Percentiles rank a stretch among this genome's conserved stretches.
Evolutionary conservation across 2,329 filamentous ascomycete species (phyloP).

Genomic region (Cytospora chrysosperma): DNA sequence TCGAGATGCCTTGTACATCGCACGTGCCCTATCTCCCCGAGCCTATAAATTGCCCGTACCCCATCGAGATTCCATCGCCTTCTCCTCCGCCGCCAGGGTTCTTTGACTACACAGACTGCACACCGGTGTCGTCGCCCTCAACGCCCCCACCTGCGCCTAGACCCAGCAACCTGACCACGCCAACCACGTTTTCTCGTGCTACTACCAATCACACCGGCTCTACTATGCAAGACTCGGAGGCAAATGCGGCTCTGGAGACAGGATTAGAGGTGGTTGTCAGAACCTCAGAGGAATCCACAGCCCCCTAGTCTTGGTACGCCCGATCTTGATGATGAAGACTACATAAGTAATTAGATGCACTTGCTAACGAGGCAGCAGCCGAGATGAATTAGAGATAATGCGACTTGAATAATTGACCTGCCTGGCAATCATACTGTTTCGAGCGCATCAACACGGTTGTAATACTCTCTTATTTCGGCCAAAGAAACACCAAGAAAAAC

Average conservation of each 20-base stretch:
- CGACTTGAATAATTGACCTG: neutral
- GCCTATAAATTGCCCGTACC: neutral
- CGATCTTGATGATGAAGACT: neutral
- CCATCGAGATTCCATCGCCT: neutral
- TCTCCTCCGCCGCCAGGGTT: neutral
- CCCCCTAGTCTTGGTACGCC: neutral
- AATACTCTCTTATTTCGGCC: too few species aligned
- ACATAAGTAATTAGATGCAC: neutral
- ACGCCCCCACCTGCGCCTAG: neutral
- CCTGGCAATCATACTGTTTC: neutral
- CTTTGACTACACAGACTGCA: neutral
- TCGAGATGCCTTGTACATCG: neutral
- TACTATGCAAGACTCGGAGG: constrained; percentile 3
- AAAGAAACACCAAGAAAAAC: too few species aligned
- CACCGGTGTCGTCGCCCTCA: neutral
- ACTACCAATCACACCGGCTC: constrained; percentile 17
- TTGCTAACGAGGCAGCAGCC: neutral
- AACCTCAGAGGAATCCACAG: neutral
- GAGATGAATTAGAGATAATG: neutral
- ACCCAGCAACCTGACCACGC: constrained; percentile 22
- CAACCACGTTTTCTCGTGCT: constrained; percentile 18
- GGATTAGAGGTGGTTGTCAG: neutral
- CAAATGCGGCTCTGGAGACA: neutral
- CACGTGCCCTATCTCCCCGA: neutral
- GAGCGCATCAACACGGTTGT: neutral